A percentile compares a stretch with the other conserved stretches of the same genome.
These are phyloP conservation scores for Didymosphaeria variabile DNA, from an alignment of 2,329 filamentous ascomycete genomes.

Conservation along the genomic window DNA sequence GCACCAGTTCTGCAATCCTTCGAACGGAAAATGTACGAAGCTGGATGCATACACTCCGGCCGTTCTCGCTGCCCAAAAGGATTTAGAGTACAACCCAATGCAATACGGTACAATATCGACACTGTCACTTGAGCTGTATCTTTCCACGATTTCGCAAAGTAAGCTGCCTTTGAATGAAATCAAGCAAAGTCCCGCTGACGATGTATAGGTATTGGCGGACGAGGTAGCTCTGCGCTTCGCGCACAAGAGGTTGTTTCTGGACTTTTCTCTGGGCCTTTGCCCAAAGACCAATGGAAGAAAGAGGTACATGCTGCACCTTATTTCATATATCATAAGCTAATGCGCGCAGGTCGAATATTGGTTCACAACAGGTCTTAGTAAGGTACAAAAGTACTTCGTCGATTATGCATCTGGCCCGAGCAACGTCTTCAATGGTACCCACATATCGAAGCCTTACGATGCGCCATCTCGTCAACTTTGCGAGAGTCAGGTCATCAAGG, in stretches of 20 bases:
- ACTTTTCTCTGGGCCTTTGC: conserved; percentile 6
- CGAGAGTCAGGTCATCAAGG: conserved; percentile 16
- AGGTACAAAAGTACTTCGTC: conserved; percentile 16
- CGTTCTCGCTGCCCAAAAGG: background rate
- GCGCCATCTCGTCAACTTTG: conserved; percentile 12
- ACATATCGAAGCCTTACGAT: conserved; percentile 12
- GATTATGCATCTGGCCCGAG: conserved; percentile 17
- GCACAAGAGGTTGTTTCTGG: conserved; percentile 12
- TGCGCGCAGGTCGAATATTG: conserved; percentile 12
- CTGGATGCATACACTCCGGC: background rate
- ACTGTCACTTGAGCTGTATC: conserved; percentile 11
- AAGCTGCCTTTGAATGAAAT: background rate
- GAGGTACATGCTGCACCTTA: conserved; percentile 1
- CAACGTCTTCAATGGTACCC: conserved; percentile 13
- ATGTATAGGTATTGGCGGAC: conserved; percentile 15
- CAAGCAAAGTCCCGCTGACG: background rate
- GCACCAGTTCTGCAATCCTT: conserved; percentile 23
- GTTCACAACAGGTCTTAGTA: conserved; percentile 17
- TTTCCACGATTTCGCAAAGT: conserved; percentile 15
- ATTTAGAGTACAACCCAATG: conserved; percentile 16
- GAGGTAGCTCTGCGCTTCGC: conserved; percentile 17
- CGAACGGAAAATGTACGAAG: conserved; percentile 12
- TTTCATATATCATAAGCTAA: background rate
- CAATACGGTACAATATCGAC: conserved; percentile 14
- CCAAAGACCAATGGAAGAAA: conserved; percentile 16